Percentiles rank a stretch among this genome's conserved stretches.
These are phyloP conservation scores for Acacia pycnantha DNA, from an alignment of 331 rosid species.

Conservation along the genomic window DNA sequence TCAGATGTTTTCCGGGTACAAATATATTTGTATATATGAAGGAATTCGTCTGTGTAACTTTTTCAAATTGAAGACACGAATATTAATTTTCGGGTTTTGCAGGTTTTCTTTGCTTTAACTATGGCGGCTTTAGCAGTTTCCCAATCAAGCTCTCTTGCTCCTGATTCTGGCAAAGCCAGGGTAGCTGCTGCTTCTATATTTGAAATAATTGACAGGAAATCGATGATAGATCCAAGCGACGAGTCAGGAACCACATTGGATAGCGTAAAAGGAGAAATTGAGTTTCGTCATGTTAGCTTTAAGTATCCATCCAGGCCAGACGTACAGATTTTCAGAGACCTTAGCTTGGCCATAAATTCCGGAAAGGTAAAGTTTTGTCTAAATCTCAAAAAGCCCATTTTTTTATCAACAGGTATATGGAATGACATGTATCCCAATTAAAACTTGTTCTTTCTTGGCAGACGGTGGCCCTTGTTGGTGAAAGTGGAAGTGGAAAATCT, in stretches of 20 bases:
- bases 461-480: constrained; percentile 74
- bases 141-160: constrained; percentile 70
- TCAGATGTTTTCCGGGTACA: constrained; percentile 65
- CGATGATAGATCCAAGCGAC: constrained; percentile 69
- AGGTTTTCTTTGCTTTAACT: constrained; percentile 86
- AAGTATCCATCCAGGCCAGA: constrained; percentile 85
- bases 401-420: background rate
- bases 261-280: constrained; percentile 72
- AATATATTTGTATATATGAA: background rate
- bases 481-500: constrained; percentile 80
- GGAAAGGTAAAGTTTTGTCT: constrained; percentile 63
- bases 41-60: background rate
- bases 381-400: background rate
- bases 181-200: constrained; percentile 74
- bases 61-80: background rate
- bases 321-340: constrained; percentile 70
- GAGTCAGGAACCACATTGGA: constrained; percentile 65
- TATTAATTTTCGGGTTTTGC: constrained; percentile 31
- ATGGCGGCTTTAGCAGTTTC: constrained; percentile 72
- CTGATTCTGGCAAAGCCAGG: constrained; percentile 72
- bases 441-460: constrained; percentile 21
- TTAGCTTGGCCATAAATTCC: constrained; percentile 62
- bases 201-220: constrained; percentile 64
- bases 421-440: background rate
- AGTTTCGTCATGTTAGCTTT: constrained; percentile 69